Evolutionary conservation across 108 stramenopile genomes (phyloP), one percentile per base, ranked within the genome.

Genomic region (Cyclotella baltica): DNA sequence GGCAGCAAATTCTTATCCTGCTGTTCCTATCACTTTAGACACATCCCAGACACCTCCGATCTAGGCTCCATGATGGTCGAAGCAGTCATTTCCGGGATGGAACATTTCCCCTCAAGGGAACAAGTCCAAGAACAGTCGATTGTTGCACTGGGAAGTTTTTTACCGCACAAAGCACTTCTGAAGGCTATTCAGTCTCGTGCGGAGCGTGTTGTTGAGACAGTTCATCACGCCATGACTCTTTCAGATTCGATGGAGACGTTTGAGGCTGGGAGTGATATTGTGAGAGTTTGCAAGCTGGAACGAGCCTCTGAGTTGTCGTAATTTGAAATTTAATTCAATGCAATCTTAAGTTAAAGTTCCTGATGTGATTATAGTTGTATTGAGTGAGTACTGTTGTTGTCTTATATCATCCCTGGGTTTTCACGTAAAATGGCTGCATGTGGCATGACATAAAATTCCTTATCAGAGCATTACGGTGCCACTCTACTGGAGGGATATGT

Each of bases 1-100:
- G 72, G 61, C 18, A 62, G 72, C 62, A 18, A 43, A 19, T 22
- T 62, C 10, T 23, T 73, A 0, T 48, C 62, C 10, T 33, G 43
- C 29, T 62, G 19, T 62, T 62, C 72, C 15, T 20, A 31, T 46
- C 40, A 68, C 27, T 38, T 23, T 18, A 25, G 25, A 29, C 31
- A 28, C 22, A 23, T 18, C 11, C 18, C 1, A 6, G 19, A 51
- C 19, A 5, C 4, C 6, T 40, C 15, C 9, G 58, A 73, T 23
- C 38, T 73, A 13, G 47, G 37, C 6, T 34, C 33, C 0, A 73
- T 62, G n/a, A 33, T 73, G n/a, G 58, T 50, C 15, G 72, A 73
- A 13, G 59, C 62, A 19, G 46, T 73, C 46, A 20, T 73, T 11
- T 48, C 61, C 15, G 59, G 46, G 5, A 73, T 73, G 72, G 59